Evolutionary conservation across 2,329 filamentous ascomycete genomes (phyloP).

Genomic region (Aspergillus glaucus): DNA sequence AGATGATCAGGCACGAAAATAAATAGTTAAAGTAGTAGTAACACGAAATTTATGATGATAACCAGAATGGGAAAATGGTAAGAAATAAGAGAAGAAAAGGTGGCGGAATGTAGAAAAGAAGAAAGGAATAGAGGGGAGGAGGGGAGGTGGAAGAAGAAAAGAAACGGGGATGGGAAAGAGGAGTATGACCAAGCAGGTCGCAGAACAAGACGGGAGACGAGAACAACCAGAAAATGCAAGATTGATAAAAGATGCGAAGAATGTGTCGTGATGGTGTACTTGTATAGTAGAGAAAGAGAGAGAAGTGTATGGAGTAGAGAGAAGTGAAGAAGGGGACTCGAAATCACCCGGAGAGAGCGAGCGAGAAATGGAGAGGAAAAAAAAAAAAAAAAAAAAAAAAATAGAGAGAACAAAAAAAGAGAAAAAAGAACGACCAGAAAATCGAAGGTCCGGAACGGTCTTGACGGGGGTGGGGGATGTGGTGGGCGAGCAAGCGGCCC

Average conservation of each 20-base stretch:
- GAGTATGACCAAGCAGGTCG: conserved; percentile 4
- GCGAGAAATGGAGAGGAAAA: conserved; percentile 3
- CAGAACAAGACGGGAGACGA: conserved; percentile 5
- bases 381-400: background rate
- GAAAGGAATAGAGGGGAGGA: conserved; percentile 13
- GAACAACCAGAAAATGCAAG: background rate
- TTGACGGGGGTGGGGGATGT: background rate
- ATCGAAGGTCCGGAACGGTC: conserved; percentile 1
- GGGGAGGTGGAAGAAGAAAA: conserved; percentile 7
- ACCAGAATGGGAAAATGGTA: conserved; percentile 9
- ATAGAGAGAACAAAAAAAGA: background rate
- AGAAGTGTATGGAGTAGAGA: no score
- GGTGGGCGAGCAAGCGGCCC: background rate
- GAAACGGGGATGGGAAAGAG: conserved; percentile 16
- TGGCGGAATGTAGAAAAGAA: conserved; percentile 14
- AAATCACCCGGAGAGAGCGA: conserved; percentile 5
- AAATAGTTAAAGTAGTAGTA: conserved; percentile 3
- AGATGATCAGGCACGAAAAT: background rate
- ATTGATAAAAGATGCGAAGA: no score
- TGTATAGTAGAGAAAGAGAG: no score
- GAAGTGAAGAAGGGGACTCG: no score
- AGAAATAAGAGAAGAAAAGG: conserved; percentile 6
- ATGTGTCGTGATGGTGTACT: no score
- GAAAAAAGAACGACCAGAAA: conserved; percentile 3
- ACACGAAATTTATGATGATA: conserved; percentile 4